Conservation (phyloP, 2,329 filamentous ascomycete species). For the Penicillium sp. region DNA sequence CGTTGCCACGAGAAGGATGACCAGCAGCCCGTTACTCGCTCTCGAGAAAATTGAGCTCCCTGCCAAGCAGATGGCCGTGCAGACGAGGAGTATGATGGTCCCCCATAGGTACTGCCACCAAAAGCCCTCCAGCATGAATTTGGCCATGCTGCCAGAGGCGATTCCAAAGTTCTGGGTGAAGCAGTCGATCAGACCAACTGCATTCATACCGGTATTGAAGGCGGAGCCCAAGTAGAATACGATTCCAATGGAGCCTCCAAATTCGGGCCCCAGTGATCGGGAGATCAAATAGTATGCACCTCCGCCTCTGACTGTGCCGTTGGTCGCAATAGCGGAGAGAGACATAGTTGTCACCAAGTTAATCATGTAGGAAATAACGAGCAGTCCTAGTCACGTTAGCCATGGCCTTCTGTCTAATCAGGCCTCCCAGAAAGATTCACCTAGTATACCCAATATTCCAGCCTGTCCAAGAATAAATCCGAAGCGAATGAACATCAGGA, state of each 20-base stretch:
- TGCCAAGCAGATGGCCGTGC: conserved; percentile 72
- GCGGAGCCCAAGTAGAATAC: conserved; percentile 90
- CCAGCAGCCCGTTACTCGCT: conserved; percentile 72
- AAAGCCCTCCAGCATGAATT: conserved; percentile 66
- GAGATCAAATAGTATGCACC: conserved; percentile 89
- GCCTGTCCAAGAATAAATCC: conserved; percentile 79
- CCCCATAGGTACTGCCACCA: conserved; percentile 77
- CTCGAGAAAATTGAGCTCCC: conserved; percentile 78
- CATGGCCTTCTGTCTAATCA: conserved; percentile 4
- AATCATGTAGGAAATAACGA: conserved; percentile 73
- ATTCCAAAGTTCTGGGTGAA: conserved; percentile 71
- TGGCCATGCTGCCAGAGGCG: conserved; percentile 54
- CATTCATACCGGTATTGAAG: conserved; percentile 82
- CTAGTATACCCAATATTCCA: conserved; percentile 75
- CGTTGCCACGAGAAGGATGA: conserved; percentile 69
- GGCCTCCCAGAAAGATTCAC: conserved; percentile 43
- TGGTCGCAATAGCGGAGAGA: conserved; percentile 83
- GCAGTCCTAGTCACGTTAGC: conserved; percentile 52
- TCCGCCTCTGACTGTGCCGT: conserved; percentile 82
- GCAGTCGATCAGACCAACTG: conserved; percentile 82
- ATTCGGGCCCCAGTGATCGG: conserved; percentile 79
- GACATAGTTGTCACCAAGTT: conserved; percentile 83
- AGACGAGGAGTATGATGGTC: conserved; percentile 67
- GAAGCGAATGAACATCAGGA: conserved; percentile 89
- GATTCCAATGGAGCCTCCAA: conserved; percentile 82